Percentiles rank a stretch among this genome's conserved stretches.
These are phyloP conservation scores for Conoideocrella luteorostrata DNA, from an alignment of 2,329 filamentous ascomycete genomes.

Conservation along the genomic window DNA sequence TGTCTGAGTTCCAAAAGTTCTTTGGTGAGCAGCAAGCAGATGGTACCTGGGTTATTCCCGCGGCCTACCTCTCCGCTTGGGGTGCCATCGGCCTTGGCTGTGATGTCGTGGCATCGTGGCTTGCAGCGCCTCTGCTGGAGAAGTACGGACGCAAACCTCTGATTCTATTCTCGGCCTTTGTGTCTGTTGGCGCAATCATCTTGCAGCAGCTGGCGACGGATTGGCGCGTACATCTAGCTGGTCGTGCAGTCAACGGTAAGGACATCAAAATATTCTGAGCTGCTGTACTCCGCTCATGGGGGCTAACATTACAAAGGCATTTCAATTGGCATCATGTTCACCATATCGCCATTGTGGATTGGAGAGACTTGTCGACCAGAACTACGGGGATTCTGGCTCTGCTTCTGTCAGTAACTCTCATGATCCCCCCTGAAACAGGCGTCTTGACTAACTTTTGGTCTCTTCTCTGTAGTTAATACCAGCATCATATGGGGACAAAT, in stretches of 20 bases:
- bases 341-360: constrained; percentile 31
- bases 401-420: constrained; percentile 21
- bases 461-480: constrained; percentile 20
- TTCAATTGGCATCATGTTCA: constrained; percentile 29
- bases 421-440: no score
- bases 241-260: constrained; percentile 19
- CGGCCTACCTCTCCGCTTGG: constrained; percentile 23
- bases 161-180: constrained; percentile 18
- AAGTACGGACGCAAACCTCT: constrained; percentile 24
- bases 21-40: constrained; percentile 20
- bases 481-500: constrained; percentile 31
- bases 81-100: constrained; percentile 21
- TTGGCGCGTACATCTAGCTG: constrained; percentile 22
- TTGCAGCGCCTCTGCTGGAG: constrained; percentile 24
- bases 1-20: constrained; percentile 20
- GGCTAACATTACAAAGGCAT: constrained; percentile 12
- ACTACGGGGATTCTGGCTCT: constrained; percentile 30
- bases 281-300: not conserved
- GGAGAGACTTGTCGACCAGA: constrained; percentile 30
- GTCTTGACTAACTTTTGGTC: not conserved
- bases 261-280: not conserved
- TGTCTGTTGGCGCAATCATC: constrained; percentile 22
- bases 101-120: constrained; percentile 20
- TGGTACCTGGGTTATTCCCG: constrained; percentile 22
- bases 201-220: constrained; percentile 22